Base-by-base conservation (phyloP, 176 grass and related monocot genomes). In the Juncus effusus region DNA sequence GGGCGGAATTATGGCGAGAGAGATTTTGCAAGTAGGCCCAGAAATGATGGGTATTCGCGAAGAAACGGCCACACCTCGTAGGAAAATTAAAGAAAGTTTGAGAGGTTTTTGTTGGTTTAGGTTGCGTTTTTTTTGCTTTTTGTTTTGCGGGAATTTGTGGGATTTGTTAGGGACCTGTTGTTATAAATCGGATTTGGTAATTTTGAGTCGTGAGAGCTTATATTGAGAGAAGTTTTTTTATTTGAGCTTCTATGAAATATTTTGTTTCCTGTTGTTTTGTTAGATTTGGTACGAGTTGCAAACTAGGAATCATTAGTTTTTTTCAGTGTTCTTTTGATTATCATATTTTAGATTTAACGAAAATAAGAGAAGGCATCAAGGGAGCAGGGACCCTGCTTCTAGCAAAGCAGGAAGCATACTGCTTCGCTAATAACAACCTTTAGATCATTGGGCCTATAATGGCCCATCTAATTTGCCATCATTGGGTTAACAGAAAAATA, bases 121-220 rank as follows among this genome's bases (percentile, higher is more conserved):
- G 39, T 72, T 16, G 54, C 59, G 16, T 72, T 72, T 56, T 69
- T 69, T 51, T 72, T 56, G 56, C 54, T 54, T 53, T 51, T 72
- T 58, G 42, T 72, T 59, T 72, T 60, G 38, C 14, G 14, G 13
- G 40, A 72, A 60, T 53, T 13, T 72, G 41, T 42, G 54, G 8
- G 0, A 45, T 72, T 72, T 72, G 54, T 72, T 36, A 72, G 69
- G 40, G 38, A 15, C 54, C 58, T 28, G 19, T 28, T 28, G 19
- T 37, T 72, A 60, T 45, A 28, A 6, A 41, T 58, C 35, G 69
- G 54, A 72, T 16, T 28, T n/a, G 69, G 67, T 71, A 40, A 59
- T 71, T 71, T 71, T 71, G 67, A 56, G 38, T 56, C 54, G 38
- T 72, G 69, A 72, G 69, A 72, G 69, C 38, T 42, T 72, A 72